Percentiles rank a stretch among this genome's conserved stretches.
These are phyloP conservation scores for Pseudomonodictys pantanalensis DNA, from an alignment of 495 filamentous ascomycete genomes.

Conservation along the genomic window DNA sequence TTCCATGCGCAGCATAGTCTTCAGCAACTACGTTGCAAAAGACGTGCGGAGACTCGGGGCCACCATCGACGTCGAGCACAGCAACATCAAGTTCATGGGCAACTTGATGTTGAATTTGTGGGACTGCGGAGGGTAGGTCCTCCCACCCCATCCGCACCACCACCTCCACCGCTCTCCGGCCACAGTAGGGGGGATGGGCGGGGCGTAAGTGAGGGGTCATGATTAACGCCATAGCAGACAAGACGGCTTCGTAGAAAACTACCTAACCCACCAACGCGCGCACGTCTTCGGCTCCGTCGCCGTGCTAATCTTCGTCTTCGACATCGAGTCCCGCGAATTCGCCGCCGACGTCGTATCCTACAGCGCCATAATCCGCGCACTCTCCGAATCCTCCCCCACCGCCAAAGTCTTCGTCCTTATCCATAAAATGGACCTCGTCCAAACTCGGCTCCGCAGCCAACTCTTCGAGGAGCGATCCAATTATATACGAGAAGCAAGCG, in stretches of 20 bases:
- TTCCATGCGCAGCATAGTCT: constrained; percentile 97
- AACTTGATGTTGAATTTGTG: constrained; percentile 96
- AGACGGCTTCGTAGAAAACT: constrained; percentile 98
- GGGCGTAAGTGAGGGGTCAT: neutral
- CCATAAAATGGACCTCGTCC: constrained; percentile 99
- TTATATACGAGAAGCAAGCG: constrained; percentile 71
- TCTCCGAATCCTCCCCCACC: constrained; percentile 76
- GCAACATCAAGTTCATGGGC: constrained; percentile 95
- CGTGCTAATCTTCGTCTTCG: constrained; percentile 98
- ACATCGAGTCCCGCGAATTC: constrained; percentile 92
- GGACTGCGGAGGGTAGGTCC: constrained; percentile 85
- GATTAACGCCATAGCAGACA: constrained; percentile 57
- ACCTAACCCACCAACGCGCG: constrained; percentile 85
- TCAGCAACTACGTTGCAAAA: constrained; percentile 95
- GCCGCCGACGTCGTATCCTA: constrained; percentile 88
- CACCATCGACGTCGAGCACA: constrained; percentile 98
- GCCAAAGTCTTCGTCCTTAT: constrained; percentile 90
- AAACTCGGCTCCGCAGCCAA: constrained; percentile 67
- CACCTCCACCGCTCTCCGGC: neutral
- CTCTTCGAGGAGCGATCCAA: constrained; percentile 76
- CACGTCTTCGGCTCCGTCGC: constrained; percentile 97
- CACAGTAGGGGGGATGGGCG: too few relatives aligned
- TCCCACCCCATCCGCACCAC: neutral
- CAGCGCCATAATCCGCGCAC: constrained; percentile 75
- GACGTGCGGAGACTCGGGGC: constrained; percentile 91